phyloP scores from a whole-genome alignment of 192 early-diverging fungal genomes.

The Entrophospora sp. region DNA sequence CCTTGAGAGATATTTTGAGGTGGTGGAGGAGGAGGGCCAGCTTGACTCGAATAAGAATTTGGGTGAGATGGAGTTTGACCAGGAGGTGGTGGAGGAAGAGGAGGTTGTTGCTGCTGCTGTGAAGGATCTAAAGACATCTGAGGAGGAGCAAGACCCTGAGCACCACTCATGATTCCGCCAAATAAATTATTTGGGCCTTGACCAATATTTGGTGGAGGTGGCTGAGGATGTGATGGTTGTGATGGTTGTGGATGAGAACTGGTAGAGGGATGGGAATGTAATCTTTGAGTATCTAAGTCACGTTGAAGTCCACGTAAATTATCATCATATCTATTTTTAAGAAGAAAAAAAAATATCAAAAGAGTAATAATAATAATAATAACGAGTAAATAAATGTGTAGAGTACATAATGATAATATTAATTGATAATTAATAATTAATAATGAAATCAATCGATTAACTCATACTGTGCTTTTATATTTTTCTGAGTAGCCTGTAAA shows the following conservation, averaged over 20 bases:
- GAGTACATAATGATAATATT: not conserved
- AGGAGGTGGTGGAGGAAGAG: conserved; percentile 23
- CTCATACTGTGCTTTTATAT: conserved; percentile 21
- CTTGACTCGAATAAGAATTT: conserved; percentile 26
- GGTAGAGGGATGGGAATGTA: conserved; percentile 39
- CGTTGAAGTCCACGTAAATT: conserved; percentile 74
- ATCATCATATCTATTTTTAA: conserved; percentile 67
- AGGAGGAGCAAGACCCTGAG: conserved; percentile 39
- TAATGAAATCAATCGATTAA: not conserved
- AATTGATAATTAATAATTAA: not conserved
- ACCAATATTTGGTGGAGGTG: conserved; percentile 56
- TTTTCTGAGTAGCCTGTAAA: conserved; percentile 16
- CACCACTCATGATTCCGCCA: conserved; percentile 39
- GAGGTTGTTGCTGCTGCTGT: too few species aligned
- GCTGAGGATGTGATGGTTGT: conserved; percentile 40
- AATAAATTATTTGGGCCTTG: conserved; percentile 53
- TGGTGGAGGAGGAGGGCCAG: too few species aligned
- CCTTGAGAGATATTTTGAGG: conserved; percentile 27
- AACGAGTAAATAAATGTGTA: too few species aligned
- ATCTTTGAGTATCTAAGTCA: conserved; percentile 70
- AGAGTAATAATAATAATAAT: too few species aligned
- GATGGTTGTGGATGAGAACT: conserved; percentile 42
- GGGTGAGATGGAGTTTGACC: conserved; percentile 23
- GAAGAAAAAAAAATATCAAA: too few species aligned
- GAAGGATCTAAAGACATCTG: conserved; percentile 42